These are phyloP conservation scores for Juncus effusus DNA, from an alignment of 176 grass and related monocot genomes.

Conservation along the genomic window DNA sequence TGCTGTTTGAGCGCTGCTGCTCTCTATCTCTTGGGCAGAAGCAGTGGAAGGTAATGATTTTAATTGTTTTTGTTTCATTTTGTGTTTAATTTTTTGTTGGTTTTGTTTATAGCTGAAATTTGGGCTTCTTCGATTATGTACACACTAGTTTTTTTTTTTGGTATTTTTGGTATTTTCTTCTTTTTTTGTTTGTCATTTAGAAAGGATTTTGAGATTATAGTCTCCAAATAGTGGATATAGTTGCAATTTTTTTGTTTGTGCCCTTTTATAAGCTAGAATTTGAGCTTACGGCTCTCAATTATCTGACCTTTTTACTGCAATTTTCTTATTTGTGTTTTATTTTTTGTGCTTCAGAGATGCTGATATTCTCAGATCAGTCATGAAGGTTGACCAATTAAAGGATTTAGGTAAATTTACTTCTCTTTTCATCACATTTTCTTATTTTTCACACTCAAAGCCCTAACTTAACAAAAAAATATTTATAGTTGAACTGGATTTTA, in stretches of 20 bases:
- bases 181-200: too few relatives aligned
- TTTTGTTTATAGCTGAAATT: slow-evolving; percentile 1
- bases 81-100: background rate
- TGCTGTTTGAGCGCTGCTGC: slow-evolving; percentile 84
- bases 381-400: slow-evolving; percentile 70
- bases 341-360: slow-evolving; percentile 51
- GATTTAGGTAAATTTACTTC: slow-evolving; percentile 71
- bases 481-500: background rate
- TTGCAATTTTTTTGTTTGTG: too few relatives aligned
- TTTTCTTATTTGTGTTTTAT: background rate
- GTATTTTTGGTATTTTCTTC: too few relatives aligned
- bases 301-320: too few relatives aligned
- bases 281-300: too few relatives aligned
- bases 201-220: too few relatives aligned
- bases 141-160: too few relatives aligned
- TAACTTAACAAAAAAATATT: background rate
- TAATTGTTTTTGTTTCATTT: background rate
- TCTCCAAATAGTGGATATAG: too few relatives aligned
- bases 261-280: too few relatives aligned
- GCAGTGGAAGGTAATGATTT: slow-evolving; percentile 63
- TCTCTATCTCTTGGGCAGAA: slow-evolving; percentile 85
- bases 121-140: background rate
- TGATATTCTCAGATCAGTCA: slow-evolving; percentile 69
- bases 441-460: background rate
- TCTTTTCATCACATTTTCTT: slow-evolving; percentile 1